A percentile compares a stretch with the other conserved stretches of the same genome.
These are phyloP conservation scores for Cercospora sojina DNA, from an alignment of 2,329 filamentous ascomycete genomes.

Conservation along the genomic window DNA sequence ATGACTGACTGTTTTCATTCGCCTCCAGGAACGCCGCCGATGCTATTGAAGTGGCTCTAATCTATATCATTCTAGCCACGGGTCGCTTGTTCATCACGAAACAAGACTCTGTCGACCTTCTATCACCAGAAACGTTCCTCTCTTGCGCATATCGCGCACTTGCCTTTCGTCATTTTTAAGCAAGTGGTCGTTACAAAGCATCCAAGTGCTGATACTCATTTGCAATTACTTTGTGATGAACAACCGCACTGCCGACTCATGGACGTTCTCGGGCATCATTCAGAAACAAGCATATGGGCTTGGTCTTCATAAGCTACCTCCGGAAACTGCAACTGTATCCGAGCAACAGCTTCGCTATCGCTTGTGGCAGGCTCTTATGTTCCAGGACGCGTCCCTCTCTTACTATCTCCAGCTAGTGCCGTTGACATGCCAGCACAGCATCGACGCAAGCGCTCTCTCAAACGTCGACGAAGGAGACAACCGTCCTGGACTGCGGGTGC, in stretches of 20 bases:
- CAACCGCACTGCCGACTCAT: conserved; percentile 77
- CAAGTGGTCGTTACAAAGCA: conserved; percentile 30
- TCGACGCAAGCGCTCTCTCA: neutral
- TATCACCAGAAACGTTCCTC: neutral
- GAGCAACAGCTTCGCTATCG: conserved; percentile 56
- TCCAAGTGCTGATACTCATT: conserved; percentile 76
- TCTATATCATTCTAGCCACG: neutral
- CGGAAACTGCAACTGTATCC: conserved; percentile 35
- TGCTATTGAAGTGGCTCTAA: neutral
- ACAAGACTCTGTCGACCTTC: neutral
- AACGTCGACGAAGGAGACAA: neutral
- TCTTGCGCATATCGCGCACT: neutral
- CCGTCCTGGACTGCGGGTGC: neutral
- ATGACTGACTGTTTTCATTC: neutral
- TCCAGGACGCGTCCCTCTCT: conserved; percentile 78
- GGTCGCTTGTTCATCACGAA: neutral
- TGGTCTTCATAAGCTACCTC: conserved; percentile 68
- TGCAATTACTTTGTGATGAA: conserved; percentile 82
- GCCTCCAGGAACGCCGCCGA: neutral
- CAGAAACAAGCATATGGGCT: conserved; percentile 77
- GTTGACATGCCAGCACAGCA: neutral
- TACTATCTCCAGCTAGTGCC: conserved; percentile 61
- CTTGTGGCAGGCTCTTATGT: conserved; percentile 74
- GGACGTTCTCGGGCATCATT: conserved; percentile 74
- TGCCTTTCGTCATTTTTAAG: neutral